These are phyloP conservation scores for Colletotrichum nymphaeae DNA, from an alignment of 2,329 filamentous ascomycete species.

Conservation along the genomic window DNA sequence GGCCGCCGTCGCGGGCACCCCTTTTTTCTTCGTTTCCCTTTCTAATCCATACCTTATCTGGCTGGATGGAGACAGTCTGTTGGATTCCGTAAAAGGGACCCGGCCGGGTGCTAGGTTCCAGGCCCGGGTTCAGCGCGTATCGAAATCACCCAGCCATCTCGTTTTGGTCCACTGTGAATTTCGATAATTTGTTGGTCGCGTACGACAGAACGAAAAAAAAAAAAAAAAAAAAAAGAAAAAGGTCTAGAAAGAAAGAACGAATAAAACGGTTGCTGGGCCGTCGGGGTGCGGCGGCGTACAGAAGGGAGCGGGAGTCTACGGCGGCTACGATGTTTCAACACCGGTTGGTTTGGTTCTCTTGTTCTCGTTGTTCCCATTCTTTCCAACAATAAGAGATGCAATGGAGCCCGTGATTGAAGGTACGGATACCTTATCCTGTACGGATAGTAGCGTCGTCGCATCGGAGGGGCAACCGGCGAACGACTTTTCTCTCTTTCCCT, in stretches of 20 bases:
- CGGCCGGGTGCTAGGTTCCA: neutral
- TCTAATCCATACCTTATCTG: conserved; percentile 20
- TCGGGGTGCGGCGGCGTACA: neutral
- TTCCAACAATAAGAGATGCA: neutral
- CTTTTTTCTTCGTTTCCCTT: neutral
- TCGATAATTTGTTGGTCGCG: neutral
- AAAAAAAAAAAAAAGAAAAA: conserved; percentile 3
- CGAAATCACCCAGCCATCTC: conserved; percentile 35
- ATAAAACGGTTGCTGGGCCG: neutral
- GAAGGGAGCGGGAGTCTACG: neutral
- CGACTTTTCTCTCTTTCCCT: neutral
- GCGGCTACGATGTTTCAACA: neutral
- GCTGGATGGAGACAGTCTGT: neutral
- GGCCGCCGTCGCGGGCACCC: neutral
- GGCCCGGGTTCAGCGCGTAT: conserved; percentile 30
- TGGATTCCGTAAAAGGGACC: neutral
- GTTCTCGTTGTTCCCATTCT: neutral
- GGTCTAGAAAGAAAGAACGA: neutral
- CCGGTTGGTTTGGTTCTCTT: neutral
- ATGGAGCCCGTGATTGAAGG: neutral
- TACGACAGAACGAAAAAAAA: neutral
- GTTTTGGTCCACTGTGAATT: conserved; percentile 16
- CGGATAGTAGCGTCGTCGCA: neutral
- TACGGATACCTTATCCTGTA: neutral
- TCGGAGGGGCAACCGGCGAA: neutral